Evolutionary conservation across 768 basidiomycete genomes (phyloP).

Genomic region (Pulveroboletus sp.): DNA sequence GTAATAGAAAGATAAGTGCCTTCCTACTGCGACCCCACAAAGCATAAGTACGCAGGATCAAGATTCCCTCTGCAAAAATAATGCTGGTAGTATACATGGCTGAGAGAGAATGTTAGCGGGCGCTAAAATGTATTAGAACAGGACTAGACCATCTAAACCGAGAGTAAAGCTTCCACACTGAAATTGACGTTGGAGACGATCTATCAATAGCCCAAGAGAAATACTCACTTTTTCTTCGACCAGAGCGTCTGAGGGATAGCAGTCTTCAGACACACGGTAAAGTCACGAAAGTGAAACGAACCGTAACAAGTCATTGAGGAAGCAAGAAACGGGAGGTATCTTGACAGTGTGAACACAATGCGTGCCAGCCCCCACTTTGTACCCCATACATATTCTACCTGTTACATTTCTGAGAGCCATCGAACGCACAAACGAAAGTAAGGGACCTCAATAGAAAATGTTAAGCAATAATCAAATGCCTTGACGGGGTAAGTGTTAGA

Average conservation of each 20-base stretch:
- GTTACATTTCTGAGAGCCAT: neutral
- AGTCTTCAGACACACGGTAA: neutral
- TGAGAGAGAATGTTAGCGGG: slow-evolving; percentile 4
- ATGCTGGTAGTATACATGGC: slow-evolving; percentile 13
- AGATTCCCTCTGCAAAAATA: slow-evolving; percentile 14
- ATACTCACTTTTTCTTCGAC: slow-evolving; percentile 1
- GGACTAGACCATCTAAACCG: slow-evolving; percentile 16
- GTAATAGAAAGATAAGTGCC: slow-evolving; percentile 14
- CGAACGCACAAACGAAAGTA: neutral
- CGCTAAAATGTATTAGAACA: neutral
- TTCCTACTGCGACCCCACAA: slow-evolving; percentile 19
- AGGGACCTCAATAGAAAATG: slow-evolving; percentile 20
- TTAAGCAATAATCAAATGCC: slow-evolving; percentile 23
- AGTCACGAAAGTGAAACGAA: neutral
- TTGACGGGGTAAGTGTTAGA: neutral
- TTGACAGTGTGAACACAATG: slow-evolving; percentile 23
- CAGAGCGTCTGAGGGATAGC: slow-evolving; percentile 6
- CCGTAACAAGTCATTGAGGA: slow-evolving; percentile 17
- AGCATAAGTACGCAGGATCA: slow-evolving; percentile 27
- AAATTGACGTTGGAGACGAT: neutral
- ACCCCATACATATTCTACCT: slow-evolving; percentile 24
- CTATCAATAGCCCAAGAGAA: neutral
- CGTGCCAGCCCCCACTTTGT: slow-evolving; percentile 22
- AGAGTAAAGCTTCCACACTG: slow-evolving; percentile 20
- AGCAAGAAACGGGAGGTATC: slow-evolving; percentile 25